Evolutionary conservation across 805 yeast species (phyloP), one percentile per base, ranked within the genome.

Genomic region (Candida sonorensis): DNA sequence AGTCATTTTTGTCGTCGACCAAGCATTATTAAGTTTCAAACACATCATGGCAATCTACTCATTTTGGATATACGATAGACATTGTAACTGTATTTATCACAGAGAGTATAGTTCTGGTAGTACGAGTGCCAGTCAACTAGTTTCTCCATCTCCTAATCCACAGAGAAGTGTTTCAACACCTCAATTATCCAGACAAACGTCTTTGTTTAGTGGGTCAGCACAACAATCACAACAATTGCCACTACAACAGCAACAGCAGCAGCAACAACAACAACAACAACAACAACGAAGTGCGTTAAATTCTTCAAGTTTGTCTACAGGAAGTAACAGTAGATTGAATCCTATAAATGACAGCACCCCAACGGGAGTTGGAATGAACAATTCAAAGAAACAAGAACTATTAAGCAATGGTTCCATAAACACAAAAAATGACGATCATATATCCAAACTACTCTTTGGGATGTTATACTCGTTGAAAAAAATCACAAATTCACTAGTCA

Each of bases 41-140:
- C 9, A 22, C 14, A 31, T 10, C 28, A 75, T 76, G 83, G 72
- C 82, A 24, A 76, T 87, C 28, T 79, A 80, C 61, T 83, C 95
- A 9, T 81, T 88, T 51, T 84, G 87, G 83, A 74, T 90, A 34
- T 90, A 81, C 53, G 97, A 90, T 55, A 72, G 92, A 53, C 97
- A 90, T 59, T 84, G 97, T 46, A 78, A 81, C 41, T 88, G 97
- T 56, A 76, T 90, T 13, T 90, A 75, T 58, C 73, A 74, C 41
- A 65, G 94, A 33, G 94, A 84, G 53, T 88, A 80, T 26, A 34
- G 44, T n/a, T 31, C 41, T 7, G 20, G 6, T 18, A 7, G n/a
- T n/a, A n/a, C n/a, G n/a, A n/a, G n/a, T n/a, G n/a, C n/a, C n/a
- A n/a, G n/a, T n/a, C n/a, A n/a, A n/a, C n/a, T n/a, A n/a, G n/a